Evolutionary conservation across 1,284 basidiomycete species (phyloP), one percentile per base, ranked within the genome.

Genomic region (Exobasidium rhododendri): DNA sequence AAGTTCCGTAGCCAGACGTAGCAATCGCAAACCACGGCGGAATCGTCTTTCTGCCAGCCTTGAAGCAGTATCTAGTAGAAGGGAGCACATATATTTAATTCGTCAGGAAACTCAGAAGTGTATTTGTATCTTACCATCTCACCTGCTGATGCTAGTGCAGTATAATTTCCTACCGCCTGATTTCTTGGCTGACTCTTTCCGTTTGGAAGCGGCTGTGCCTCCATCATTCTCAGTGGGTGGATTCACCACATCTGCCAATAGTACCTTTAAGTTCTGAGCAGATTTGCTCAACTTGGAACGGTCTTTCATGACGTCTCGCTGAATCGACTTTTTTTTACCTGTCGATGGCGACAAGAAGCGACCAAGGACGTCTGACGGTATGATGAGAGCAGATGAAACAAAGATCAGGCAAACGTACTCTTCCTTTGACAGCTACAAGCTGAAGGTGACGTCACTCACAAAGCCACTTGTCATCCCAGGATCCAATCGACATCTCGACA

Each of bases 401-500:
- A 3, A 3, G 4, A 4, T 47, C n/a, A n/a, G n/a, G n/a, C n/a
- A n/a, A n/a, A n/a, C n/a, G n/a, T n/a, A n/a, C n/a, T n/a, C 3
- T 52, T 13, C 11, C 4, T 24, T 28, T 24, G 50, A 3, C 4
- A 28, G 3, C 43, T 30, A 20, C 29, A 28, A 26, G n/a, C 17
- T 4, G 50, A 5, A 4, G 29, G 17, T 3, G 4, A 44, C 43
- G 20, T 43, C 7, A 40, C 35, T 40, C 35, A 40, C 35, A 74
- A 46, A 74, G 17, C 73, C 73, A 75, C 60, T 75, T 75, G 50
- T 73, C 66, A 53, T 75, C 71, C 73, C 73, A 75, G 1, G 65
- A 61, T 30, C 62, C 68, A 30, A 72, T 22, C 35, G 61, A 61
- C 47, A 68, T 64, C 13, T 60, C 53, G 30, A 74, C 60, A 3